Base-by-base conservation (phyloP, 1,139 yeast species). In the Yamadazyma triangularis region DNA sequence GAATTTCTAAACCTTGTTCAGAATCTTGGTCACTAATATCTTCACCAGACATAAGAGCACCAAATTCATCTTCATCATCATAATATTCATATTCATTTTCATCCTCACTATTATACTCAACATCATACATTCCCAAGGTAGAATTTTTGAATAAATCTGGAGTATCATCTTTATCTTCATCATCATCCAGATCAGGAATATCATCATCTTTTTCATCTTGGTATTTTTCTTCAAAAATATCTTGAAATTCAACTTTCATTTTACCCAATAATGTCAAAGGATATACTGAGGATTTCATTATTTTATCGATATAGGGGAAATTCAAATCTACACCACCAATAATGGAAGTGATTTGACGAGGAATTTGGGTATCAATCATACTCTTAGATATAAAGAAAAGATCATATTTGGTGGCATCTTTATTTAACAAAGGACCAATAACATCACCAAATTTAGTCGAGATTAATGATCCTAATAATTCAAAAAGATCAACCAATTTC, bases 71-170 rank as follows among this genome's bases (percentile, higher is more conserved):
- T 26, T 60, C 66, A 18, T 18, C 20, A 22, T 50, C 60, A 18
- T 53, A 31, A 25, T 23, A 32, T 23, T 28, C 25, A 15, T 31
- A 32, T 26, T 19, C 25, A 4, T 51, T 60, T 29, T 61, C 66
- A 20, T 51, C 62, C 28, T 82, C 89, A 32, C 81, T 79, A 39
- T 80, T 87, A 24, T 77, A 71, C 31, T 84, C 94, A 30, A 85
- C 79, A 46, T 89, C 96, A 51, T 84, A 89, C 95, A 89, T 88
- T 2, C 96, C 96, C 31, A 89, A 66, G 0, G 96, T 86, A 0
- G 96, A 88, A 51, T 89, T 87, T 31, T 82, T 69, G 56, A 88
- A 80, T 48, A 89, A 65, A 51, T 88, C 94, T 0, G 95, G 89
- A 0, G 88, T 75, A 33, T 85, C 94, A 29, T 84, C 93, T 29